Evolutionary conservation across 495 filamentous ascomycete species (phyloP).

Genomic region (Aspergillus affinis): DNA sequence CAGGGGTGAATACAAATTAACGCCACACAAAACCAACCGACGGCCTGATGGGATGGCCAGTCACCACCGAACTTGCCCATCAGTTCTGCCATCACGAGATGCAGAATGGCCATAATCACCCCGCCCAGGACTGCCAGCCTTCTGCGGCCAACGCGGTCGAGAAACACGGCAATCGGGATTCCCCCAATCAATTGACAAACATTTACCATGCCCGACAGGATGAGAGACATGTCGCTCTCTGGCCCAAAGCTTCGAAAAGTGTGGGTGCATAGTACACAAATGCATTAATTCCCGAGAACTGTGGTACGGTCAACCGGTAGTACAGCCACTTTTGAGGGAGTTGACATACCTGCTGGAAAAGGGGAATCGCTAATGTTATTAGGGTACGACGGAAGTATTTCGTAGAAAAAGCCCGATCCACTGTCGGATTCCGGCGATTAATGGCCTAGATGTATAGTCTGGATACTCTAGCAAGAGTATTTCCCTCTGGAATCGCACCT

Average conservation of each 20-base stretch:
- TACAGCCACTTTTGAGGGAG: background rate
- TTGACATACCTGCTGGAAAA: conserved; percentile 21
- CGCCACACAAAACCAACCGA: conserved; percentile 26
- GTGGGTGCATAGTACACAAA: conserved; percentile 35
- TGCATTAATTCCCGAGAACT: conserved; percentile 32
- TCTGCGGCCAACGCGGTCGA: conserved; percentile 24
- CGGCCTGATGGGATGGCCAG: conserved; percentile 20
- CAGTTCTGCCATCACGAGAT: conserved; percentile 26
- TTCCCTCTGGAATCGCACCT: no score
- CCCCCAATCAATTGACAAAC: conserved; percentile 21
- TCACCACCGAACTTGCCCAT: conserved; percentile 15
- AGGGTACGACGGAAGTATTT: conserved; percentile 19
- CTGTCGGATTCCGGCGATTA: no score
- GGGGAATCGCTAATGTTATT: conserved; percentile 20
- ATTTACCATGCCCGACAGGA: conserved; percentile 29
- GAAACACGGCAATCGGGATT: conserved; percentile 15
- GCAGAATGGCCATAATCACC: conserved; percentile 17
- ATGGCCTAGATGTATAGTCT: no score
- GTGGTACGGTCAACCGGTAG: background rate
- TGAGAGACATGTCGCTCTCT: conserved; percentile 23
- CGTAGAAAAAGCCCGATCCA: conserved; percentile 14
- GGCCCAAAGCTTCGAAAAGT: conserved; percentile 26
- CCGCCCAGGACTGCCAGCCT: conserved; percentile 23
- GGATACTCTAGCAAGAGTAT: no score
- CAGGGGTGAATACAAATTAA: conserved; percentile 12